These are phyloP conservation scores for Prunus armeniaca DNA, from an alignment of 306 rosid genomes.

Conservation along the genomic window DNA sequence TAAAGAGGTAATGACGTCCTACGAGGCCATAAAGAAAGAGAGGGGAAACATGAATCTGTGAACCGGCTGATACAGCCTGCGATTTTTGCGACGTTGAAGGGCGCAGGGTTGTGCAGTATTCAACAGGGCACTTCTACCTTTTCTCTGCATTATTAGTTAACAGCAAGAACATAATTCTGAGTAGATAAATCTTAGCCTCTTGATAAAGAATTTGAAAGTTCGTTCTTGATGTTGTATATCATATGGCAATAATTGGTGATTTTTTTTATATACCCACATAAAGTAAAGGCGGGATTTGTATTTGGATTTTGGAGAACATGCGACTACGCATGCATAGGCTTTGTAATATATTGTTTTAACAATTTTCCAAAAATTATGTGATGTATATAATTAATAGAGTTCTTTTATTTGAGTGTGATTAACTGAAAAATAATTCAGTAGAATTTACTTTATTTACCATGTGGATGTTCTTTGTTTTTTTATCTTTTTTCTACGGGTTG, in stretches of 20 bases:
- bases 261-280: slow-evolving; percentile 1
- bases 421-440: too few species aligned
- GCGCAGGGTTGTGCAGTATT: slow-evolving; percentile 24
- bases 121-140: slow-evolving; percentile 8
- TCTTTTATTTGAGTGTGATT: too few species aligned
- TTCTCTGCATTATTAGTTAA: slow-evolving; percentile 20
- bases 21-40: slow-evolving; percentile 90
- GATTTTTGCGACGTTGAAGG: slow-evolving; percentile 10
- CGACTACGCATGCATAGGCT: not conserved
- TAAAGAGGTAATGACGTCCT: slow-evolving; percentile 87
- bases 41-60: slow-evolving; percentile 39
- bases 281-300: slow-evolving; percentile 11
- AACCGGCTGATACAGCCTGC: slow-evolving; percentile 6
- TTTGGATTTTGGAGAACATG: slow-evolving; percentile 16
- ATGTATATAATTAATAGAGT: not conserved
- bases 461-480: too few species aligned
- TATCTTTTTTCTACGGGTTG: too few species aligned
- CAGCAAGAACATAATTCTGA: slow-evolving; percentile 16
- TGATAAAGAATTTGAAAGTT: slow-evolving; percentile 15
- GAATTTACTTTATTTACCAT: too few species aligned
- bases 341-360: not conserved
- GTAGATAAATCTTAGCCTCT: slow-evolving; percentile 17
- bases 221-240: slow-evolving; percentile 19
- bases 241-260: not conserved
- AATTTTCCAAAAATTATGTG: not conserved